A percentile compares a stretch with the other conserved stretches of the same genome.
Conservation (phyloP, 371 early-diverging fungal genomes). For the Chytridium lagenaria region DNA sequence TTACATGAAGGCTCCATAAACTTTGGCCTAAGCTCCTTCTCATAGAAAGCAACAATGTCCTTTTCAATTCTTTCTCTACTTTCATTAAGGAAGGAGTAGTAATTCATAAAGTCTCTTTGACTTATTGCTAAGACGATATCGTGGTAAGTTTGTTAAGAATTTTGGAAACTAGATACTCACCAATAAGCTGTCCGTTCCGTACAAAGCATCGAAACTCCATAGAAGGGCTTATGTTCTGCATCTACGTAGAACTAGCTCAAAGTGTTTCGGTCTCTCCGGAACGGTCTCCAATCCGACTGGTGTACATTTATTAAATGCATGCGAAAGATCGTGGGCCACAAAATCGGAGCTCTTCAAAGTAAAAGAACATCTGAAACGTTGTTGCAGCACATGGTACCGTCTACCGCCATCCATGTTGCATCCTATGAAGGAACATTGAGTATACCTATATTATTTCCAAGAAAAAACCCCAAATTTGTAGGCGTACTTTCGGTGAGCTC, state of each 20-base stretch:
- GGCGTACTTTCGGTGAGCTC: constrained; percentile 82
- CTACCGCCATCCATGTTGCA: constrained; percentile 88
- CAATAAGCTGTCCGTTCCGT: constrained; percentile 42
- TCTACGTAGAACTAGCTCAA: constrained; percentile 77
- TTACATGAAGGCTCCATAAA: constrained; percentile 65
- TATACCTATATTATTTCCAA: too few relatives aligned
- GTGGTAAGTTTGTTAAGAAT: not conserved
- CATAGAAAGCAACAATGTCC: constrained; percentile 70
- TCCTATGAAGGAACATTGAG: constrained; percentile 58
- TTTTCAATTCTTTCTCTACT: constrained; percentile 63
- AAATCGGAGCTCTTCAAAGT: constrained; percentile 91
- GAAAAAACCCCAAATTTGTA: not conserved
- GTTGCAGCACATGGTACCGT: constrained; percentile 78
- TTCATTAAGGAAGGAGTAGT: constrained; percentile 73
- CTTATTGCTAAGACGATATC: constrained; percentile 32
- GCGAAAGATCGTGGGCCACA: constrained; percentile 82
- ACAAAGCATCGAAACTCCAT: constrained; percentile 96
- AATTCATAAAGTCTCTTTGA: constrained; percentile 62
- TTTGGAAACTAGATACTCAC: constrained; percentile 13
- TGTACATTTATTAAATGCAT: constrained; percentile 64
- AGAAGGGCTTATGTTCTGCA: constrained; percentile 84
- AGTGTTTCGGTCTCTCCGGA: constrained; percentile 33
- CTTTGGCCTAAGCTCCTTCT: constrained; percentile 59
- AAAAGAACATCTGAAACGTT: constrained; percentile 79
- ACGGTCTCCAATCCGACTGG: not conserved